Evolutionary conservation across 305 asterid species (phyloP).

Genomic region (Fraxinus floribunda): DNA sequence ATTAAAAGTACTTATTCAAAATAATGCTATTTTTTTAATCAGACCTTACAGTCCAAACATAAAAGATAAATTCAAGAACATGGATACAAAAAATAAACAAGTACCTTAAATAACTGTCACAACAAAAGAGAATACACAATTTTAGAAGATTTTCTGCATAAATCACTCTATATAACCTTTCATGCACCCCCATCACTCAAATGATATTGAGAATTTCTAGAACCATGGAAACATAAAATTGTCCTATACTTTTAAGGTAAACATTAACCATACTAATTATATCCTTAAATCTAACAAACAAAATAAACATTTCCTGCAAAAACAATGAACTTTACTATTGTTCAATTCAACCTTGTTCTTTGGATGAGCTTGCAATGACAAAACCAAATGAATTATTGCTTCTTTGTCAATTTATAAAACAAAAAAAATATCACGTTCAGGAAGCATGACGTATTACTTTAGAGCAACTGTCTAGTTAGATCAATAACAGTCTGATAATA

Average conservation of each 20-base stretch:
- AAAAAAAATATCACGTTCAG: background rate
- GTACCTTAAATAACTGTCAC: constrained; percentile 45
- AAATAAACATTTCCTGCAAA: constrained; percentile 3
- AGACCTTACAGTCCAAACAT: background rate
- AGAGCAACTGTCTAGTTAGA: background rate
- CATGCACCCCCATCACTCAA: constrained; percentile 11
- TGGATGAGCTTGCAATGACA: constrained; percentile 81
- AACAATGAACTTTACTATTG: constrained; percentile 51
- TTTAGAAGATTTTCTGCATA: too few relatives aligned
- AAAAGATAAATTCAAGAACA: background rate
- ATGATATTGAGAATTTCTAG: constrained; percentile 81
- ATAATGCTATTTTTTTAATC: background rate
- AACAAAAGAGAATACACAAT: background rate
- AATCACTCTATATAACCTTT: constrained; percentile 21
- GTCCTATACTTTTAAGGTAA: constrained; percentile 48
- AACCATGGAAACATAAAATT: constrained; percentile 91
- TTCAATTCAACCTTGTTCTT: constrained; percentile 39
- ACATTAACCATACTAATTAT: constrained; percentile 6
- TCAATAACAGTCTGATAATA: background rate
- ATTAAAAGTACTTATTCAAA: background rate
- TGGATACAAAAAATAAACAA: background rate
- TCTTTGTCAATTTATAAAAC: constrained; percentile 63
- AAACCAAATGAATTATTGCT: constrained; percentile 68
- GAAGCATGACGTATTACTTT: background rate
- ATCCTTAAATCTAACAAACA: constrained; percentile 9